These are phyloP conservation scores for Fusarium sp. DNA, from an alignment of 2,329 filamentous ascomycete genomes.

Conservation along the genomic window DNA sequence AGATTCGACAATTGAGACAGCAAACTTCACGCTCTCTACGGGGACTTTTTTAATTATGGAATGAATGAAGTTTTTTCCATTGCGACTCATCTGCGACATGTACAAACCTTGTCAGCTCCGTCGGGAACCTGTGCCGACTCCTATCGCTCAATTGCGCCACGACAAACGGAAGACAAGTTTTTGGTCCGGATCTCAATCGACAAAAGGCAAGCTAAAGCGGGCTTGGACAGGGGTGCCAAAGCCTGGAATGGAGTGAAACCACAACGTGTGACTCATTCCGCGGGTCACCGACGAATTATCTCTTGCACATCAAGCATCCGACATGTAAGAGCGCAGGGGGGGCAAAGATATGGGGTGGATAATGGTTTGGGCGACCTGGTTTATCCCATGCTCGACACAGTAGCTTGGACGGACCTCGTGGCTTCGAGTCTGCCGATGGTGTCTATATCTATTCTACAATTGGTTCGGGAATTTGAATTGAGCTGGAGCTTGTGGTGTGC, in stretches of 20 bases:
- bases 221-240: constrained; percentile 37
- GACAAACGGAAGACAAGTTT: constrained; percentile 27
- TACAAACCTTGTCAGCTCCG: not conserved
- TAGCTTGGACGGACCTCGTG: constrained; percentile 22
- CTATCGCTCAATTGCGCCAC: constrained; percentile 34
- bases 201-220: constrained; percentile 34
- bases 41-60: not conserved
- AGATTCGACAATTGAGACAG: constrained; percentile 31
- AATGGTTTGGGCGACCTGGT: constrained; percentile 24
- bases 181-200: constrained; percentile 27
- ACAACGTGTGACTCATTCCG: constrained; percentile 44
- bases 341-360: not conserved
- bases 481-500: constrained; percentile 11
- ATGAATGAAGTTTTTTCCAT: not conserved
- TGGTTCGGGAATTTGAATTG: constrained; percentile 19
- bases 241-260: constrained; percentile 45
- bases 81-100: constrained; percentile 7
- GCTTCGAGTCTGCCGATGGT: constrained; percentile 11
- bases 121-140: not conserved
- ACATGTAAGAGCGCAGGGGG: constrained; percentile 33
- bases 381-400: constrained; percentile 18
- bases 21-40: not conserved
- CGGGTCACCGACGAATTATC: constrained; percentile 38
- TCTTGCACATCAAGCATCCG: constrained; percentile 32
- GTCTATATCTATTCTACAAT: constrained; percentile 10